Evolutionary conservation across 768 basidiomycete genomes (phyloP).

Genomic region (Butyriboletus loyo): DNA sequence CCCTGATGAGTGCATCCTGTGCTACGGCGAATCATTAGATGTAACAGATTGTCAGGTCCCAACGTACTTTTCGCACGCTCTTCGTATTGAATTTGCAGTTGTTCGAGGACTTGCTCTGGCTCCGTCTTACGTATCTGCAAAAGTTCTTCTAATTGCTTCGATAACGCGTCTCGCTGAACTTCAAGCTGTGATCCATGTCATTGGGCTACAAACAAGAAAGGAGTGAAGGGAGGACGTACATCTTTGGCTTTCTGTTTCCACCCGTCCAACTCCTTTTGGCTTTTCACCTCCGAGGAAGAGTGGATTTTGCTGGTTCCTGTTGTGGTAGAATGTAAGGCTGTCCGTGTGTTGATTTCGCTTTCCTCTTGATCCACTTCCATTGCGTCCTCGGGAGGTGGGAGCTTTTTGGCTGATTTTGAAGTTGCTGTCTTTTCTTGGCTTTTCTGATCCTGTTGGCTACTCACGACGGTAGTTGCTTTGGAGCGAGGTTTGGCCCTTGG

Average conservation of each 20-base stretch:
- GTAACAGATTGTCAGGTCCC: neutral
- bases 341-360: neutral
- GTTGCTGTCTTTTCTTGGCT: conserved; percentile 6
- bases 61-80: conserved; percentile 49
- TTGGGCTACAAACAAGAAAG: neutral
- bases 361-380: conserved; percentile 17
- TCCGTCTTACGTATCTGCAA: conserved; percentile 61
- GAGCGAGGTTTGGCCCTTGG: conserved; percentile 19
- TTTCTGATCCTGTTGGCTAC: conserved; percentile 6
- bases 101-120: conserved; percentile 52
- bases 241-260: conserved; percentile 32
- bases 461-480: conserved; percentile 6
- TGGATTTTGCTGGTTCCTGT: conserved; percentile 12
- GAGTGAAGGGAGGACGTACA: conserved; percentile 7
- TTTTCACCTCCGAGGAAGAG: conserved; percentile 12
- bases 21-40: conserved; percentile 38
- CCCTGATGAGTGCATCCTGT: conserved; percentile 44
- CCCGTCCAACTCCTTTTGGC: conserved; percentile 25
- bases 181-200: conserved; percentile 25
- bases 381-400: neutral
- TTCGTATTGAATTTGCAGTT: conserved; percentile 50
- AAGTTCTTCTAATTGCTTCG: conserved; percentile 56
- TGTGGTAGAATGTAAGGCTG: neutral
- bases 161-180: conserved; percentile 45
- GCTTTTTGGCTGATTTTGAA: conserved; percentile 12